A percentile compares a stretch with the other conserved stretches of the same genome.
Conservation (phyloP, 768 basidiomycete species). For the Suillus occidentalis region DNA sequence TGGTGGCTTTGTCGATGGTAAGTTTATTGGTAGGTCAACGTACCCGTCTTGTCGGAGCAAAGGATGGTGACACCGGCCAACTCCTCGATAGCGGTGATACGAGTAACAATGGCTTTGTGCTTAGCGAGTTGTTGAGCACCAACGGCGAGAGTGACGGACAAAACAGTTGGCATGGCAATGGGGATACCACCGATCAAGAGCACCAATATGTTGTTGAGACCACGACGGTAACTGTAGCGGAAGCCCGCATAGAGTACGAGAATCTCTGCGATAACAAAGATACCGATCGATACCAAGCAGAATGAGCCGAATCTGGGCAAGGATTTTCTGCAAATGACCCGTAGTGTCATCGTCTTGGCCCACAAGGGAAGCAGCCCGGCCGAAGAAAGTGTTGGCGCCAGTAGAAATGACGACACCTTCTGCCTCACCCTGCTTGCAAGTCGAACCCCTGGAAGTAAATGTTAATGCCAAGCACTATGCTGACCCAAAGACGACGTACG, state of each 20-base stretch:
- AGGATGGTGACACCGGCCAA: slow-evolving; percentile 97
- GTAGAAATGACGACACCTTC: slow-evolving; percentile 99
- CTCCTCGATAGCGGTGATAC: slow-evolving; percentile 99
- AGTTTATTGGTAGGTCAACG: slow-evolving; percentile 99
- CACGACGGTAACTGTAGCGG: slow-evolving; percentile 87
- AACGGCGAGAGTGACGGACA: slow-evolving; percentile 97
- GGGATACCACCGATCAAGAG: slow-evolving; percentile 99
- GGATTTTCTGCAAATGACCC: slow-evolving; percentile 97
- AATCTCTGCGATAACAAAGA: slow-evolving; percentile 94
- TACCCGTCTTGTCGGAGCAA: slow-evolving; percentile 99
- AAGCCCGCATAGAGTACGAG: slow-evolving; percentile 91
- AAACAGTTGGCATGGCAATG: slow-evolving; percentile 98
- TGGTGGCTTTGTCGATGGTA: slow-evolving; percentile 90
- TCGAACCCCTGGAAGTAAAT: slow-evolving; percentile 69
- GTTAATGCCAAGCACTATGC: slow-evolving; percentile 7
- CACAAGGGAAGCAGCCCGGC: slow-evolving; percentile 96
- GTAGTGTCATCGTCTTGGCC: slow-evolving; percentile 97
- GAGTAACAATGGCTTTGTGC: slow-evolving; percentile 99
- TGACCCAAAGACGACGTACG: slow-evolving; percentile 54
- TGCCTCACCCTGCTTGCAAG: slow-evolving; percentile 98
- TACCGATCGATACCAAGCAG: slow-evolving; percentile 94
- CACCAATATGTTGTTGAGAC: slow-evolving; percentile 96
- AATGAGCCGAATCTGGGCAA: slow-evolving; percentile 97
- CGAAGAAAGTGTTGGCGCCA: slow-evolving; percentile 98
- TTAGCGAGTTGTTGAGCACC: slow-evolving; percentile 98